phyloP scores from a whole-genome alignment of 106 monocot species.

The Dendrobium nobile region DNA sequence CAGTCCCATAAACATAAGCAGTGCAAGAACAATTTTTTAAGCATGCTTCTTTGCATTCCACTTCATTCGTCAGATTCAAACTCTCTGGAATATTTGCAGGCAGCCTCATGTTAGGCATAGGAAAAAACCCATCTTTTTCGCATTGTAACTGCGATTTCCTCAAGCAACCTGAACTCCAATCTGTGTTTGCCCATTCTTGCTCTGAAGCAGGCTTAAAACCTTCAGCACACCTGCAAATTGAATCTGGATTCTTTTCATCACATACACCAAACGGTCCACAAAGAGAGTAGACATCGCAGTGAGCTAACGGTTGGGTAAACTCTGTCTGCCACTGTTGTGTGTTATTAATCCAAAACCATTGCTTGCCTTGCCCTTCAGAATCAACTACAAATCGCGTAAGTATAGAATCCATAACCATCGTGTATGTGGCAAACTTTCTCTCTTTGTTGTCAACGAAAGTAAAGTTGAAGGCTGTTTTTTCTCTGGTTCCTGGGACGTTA shows the following conservation, averaged over 20 bases:
- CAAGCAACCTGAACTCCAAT: slow-evolving; percentile 24
- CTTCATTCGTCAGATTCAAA: neutral
- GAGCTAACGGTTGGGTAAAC: slow-evolving; percentile 19
- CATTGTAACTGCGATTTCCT: slow-evolving; percentile 23
- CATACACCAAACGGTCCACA: slow-evolving; percentile 23
- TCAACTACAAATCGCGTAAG: slow-evolving; percentile 18
- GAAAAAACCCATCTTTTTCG: slow-evolving; percentile 19
- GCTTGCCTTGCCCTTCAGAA: slow-evolving; percentile 10
- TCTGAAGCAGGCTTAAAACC: slow-evolving; percentile 14
- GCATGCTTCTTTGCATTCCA: slow-evolving; percentile 20
- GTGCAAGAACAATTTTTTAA: slow-evolving; percentile 34
- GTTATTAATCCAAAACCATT: slow-evolving; percentile 13
- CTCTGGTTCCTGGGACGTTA: slow-evolving; percentile 15
- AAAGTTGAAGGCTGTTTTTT: slow-evolving; percentile 11
- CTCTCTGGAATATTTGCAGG: slow-evolving; percentile 14
- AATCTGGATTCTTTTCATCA: slow-evolving; percentile 1
- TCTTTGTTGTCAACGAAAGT: slow-evolving; percentile 13
- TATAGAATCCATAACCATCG: neutral
- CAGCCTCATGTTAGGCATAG: slow-evolving; percentile 15
- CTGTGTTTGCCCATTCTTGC: slow-evolving; percentile 21
- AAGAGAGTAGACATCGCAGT: slow-evolving; percentile 20
- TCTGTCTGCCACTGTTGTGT: slow-evolving; percentile 17
- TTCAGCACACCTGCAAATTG: slow-evolving; percentile 9
- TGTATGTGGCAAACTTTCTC: slow-evolving; percentile 12
- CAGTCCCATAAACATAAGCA: slow-evolving; percentile 17